A percentile compares a stretch with the other conserved stretches of the same genome.
These are phyloP conservation scores for Fusarium tanahbumbuense DNA, from an alignment of 2,329 filamentous ascomycete species.

Conservation along the genomic window DNA sequence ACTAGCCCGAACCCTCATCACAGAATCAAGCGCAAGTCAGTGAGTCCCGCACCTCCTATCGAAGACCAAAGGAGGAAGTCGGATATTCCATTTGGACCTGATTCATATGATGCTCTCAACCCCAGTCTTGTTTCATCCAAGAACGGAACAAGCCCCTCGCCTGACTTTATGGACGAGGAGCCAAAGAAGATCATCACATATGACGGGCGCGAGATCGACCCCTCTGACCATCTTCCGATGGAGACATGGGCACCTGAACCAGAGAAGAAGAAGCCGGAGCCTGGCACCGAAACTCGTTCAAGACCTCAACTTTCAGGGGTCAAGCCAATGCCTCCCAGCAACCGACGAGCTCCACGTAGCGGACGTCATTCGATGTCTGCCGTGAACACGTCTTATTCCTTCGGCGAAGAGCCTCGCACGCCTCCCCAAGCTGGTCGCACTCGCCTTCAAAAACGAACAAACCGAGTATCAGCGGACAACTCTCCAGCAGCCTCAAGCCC, in stretches of 20 bases:
- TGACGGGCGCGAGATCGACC: constrained; percentile 81
- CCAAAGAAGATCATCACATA: constrained; percentile 77
- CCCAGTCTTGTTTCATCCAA: constrained; percentile 60
- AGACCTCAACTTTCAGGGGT: constrained; percentile 64
- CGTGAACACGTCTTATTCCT: constrained; percentile 49
- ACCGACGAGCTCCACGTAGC: constrained; percentile 63
- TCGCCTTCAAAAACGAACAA: constrained; percentile 73
- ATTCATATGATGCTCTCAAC: constrained; percentile 80
- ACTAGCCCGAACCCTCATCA: constrained; percentile 59
- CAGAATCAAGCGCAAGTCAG: constrained; percentile 76
- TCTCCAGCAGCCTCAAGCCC: constrained; percentile 59
- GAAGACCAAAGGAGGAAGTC: constrained; percentile 65
- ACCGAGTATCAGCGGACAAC: constrained; percentile 56
- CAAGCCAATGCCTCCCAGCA: constrained; percentile 62
- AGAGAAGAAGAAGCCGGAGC: constrained; percentile 59
- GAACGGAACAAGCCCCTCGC: constrained; percentile 52
- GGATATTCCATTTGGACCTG: constrained; percentile 77
- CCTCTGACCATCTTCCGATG: constrained; percentile 82
- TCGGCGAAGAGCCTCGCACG: constrained; percentile 50
- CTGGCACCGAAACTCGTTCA: constrained; percentile 49
- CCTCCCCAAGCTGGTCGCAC: constrained; percentile 60
- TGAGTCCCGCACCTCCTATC: constrained; percentile 74
- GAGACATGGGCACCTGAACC: constrained; percentile 83
- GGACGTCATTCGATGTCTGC: constrained; percentile 62
- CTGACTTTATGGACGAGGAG: constrained; percentile 58